Evolutionary conservation across 371 early-diverging fungal genomes (phyloP), one percentile per base, ranked within the genome.

Genomic region (Actinomortierella wolfii): DNA sequence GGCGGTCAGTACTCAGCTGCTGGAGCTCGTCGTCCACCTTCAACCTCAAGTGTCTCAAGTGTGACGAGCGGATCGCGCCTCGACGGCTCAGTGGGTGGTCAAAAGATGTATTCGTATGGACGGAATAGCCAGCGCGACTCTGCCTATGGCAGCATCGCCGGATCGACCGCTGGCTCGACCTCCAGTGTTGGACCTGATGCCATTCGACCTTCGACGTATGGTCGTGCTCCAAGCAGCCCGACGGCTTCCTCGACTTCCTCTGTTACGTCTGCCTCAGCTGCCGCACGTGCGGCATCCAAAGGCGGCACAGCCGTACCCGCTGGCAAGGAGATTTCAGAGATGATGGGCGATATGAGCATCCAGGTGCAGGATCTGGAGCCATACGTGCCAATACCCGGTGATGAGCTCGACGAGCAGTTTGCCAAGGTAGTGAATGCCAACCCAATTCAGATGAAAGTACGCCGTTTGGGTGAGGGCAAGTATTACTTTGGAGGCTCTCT

Each of bases 401-500:
- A 85, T 51, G 79, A 79, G 24, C 62, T 87, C 21, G 87, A 87
- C 57, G 68, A 80, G n/a, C 83, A 85, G 63, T 83, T 87, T 13
- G 83, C 81, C 2, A 79, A 75, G 4, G 77, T 87, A 21, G 76
- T 85, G 11, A 85, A 87, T 59, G 78, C 79, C 3, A 81, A 76
- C 47, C 83, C 83, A 1, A 77, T 85, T 17, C 44, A 76, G 7
- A 80, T 85, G 40, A 77, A 78, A 51, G 81, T 85, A 18, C 77
- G 41, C 73, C 82, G 29, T 47, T 62, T 52, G 73, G 83, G 17
- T 48, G 74, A 53, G 20, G 84, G 81, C 21, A 76, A 79, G 55
- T 87, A 87, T 54, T 85, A 81, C 26, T 85, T 87, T 79, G 88
- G 87, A 11, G 84, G 81, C 40, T 78, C 82, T 18, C 23, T 60